phyloP scores from a whole-genome alignment of 345 rosid genomes.

The Eucalyptus cloeziana region DNA sequence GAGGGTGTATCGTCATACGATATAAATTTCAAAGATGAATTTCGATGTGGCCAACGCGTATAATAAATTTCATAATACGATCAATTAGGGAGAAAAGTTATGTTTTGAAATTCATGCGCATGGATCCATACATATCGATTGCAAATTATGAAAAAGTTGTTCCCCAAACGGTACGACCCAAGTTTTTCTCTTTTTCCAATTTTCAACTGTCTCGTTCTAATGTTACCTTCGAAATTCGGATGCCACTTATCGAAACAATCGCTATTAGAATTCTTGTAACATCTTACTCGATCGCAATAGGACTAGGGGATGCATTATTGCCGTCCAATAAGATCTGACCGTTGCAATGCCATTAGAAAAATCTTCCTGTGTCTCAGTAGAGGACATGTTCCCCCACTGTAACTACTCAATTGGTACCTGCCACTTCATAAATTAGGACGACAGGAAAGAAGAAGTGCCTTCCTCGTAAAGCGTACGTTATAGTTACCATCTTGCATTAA shows the following conservation, averaged over 20 bases:
- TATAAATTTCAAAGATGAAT: background rate
- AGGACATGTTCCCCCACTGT: background rate
- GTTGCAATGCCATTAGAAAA: background rate
- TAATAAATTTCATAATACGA: background rate
- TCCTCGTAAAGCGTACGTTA: background rate
- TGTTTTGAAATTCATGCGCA: background rate
- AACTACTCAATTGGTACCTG: background rate
- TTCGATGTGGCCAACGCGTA: background rate
- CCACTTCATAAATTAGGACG: background rate
- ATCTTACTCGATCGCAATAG: background rate
- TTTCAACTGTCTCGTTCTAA: background rate
- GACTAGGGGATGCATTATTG: background rate
- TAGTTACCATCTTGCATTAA: background rate
- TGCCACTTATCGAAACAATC: background rate
- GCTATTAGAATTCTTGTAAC: background rate
- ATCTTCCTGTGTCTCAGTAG: background rate
- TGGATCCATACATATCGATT: background rate
- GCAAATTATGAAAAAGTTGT: background rate
- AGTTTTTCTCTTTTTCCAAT: background rate
- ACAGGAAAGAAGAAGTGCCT: background rate
- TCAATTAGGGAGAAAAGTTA: background rate
- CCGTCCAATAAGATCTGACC: background rate
- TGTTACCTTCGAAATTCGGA: background rate
- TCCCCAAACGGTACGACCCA: accelerated
- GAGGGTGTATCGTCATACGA: background rate